Base-by-base conservation (phyloP, 148 eudicot species). In the Rhododendron simsii region DNA sequence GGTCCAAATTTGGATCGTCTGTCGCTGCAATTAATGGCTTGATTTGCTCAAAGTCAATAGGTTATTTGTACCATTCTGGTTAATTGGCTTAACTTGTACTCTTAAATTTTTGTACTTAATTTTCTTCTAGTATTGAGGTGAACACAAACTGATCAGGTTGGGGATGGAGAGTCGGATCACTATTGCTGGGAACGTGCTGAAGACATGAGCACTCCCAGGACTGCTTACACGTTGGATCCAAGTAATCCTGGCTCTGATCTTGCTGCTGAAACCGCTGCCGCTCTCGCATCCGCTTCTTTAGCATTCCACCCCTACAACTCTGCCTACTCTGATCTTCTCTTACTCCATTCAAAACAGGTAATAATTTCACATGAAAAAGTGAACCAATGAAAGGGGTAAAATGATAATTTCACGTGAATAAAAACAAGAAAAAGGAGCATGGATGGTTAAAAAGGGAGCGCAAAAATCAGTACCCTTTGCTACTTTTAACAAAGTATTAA, bases 221-320 rank as follows among this genome's bases (percentile, higher is more conserved):
- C 91, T 8, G 96, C 94, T 6, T 96, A 91, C 81, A 87, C 85
- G 79, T 77, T 96, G 65, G 96, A 94, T 75, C 83, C 91, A 0
- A 51, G 61, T 20, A 76, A 89, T 81, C 99, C 97, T 3, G 99
- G 99, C 48, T 96, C 98, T 0, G 99, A 96, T 80, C 90, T 96
- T 76, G 98, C 94, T 11, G 98, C 91, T 10, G 99, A 96, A 93
- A 93, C 99, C 16, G 95, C 99, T 3, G 99, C 99, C 59, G 94
- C 97, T n/a, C 85, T 96, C 78, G 98, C 98, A 81, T 95, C 99
- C 14, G 97, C 98, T 71, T 91, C 97, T 16, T 51, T 96, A 53
- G 99, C 97, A 16, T 94, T 94, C 88, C 47, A 83, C 76, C 90
- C 94, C 47, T 93, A 90, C 87, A 91, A 96, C 81, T 93, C 99